Evolutionary conservation across 768 basidiomycete species (phyloP).

Genomic region (Pleurotus citrinopileatus): DNA sequence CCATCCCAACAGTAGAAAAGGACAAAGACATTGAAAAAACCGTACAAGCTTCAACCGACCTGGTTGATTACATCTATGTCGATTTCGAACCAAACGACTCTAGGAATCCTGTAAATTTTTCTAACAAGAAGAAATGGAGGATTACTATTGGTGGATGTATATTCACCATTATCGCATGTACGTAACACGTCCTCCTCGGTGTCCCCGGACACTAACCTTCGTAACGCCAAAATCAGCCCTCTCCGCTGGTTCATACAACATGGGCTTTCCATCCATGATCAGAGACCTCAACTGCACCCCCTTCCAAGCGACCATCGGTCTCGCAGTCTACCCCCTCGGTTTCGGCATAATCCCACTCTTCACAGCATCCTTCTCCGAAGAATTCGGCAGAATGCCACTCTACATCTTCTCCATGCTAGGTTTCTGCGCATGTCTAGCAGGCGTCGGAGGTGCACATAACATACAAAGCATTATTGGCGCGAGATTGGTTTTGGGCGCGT

Average conservation of each 20-base stretch:
- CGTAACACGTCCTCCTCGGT: conserved; percentile 13
- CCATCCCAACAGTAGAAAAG: not conserved
- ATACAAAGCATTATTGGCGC: conserved; percentile 21
- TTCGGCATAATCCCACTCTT: conserved; percentile 50
- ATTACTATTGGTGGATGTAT: conserved; percentile 44
- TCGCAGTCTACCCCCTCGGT: conserved; percentile 43
- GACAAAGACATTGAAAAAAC: not conserved
- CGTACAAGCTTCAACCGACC: not conserved
- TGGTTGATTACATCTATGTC: conserved; percentile 23
- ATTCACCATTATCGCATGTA: conserved; percentile 47
- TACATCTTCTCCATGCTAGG: conserved; percentile 38
- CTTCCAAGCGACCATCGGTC: conserved; percentile 30
- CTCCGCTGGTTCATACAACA: conserved; percentile 36
- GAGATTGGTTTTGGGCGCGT: conserved; percentile 14
- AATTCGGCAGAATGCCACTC: conserved; percentile 48
- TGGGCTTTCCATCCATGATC: conserved; percentile 47
- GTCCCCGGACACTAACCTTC: not conserved
- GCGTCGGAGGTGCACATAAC: conserved; percentile 23
- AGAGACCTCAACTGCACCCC: conserved; percentile 27
- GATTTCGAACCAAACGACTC: conserved; percentile 36
- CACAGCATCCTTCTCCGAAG: conserved; percentile 57
- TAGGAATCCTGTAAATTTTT: conserved; percentile 39
- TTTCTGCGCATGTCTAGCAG: conserved; percentile 37
- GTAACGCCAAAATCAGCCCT: conserved; percentile 26
- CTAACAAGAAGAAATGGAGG: conserved; percentile 33